Percentiles rank a stretch among this genome's conserved stretches.
These are phyloP conservation scores for Nannizziopsis arthrosporioides DNA, from an alignment of 2,329 filamentous ascomycete genomes.

Conservation along the genomic window DNA sequence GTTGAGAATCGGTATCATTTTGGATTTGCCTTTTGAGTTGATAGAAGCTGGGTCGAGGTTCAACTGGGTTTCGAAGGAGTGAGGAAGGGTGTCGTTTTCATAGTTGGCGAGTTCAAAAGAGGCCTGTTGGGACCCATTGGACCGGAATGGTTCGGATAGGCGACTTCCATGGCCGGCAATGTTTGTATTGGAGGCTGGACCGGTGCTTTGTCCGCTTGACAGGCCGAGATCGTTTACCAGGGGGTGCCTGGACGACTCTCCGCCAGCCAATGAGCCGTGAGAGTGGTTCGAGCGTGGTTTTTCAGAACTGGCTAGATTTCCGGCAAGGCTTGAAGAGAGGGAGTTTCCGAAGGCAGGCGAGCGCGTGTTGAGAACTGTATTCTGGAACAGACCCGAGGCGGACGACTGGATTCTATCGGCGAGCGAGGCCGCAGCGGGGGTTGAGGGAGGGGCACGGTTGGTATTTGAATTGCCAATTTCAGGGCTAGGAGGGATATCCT, in stretches of 20 bases:
- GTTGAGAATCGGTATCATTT: slow-evolving; percentile 6
- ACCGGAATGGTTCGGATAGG: slow-evolving; percentile 19
- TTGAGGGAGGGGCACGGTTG: background rate
- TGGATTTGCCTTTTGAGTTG: slow-evolving; percentile 15
- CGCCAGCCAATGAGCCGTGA: background rate
- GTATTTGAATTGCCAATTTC: slow-evolving; percentile 1
- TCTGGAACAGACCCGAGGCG: slow-evolving; percentile 15
- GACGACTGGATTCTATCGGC: slow-evolving; percentile 15
- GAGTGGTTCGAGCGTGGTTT: slow-evolving; percentile 5
- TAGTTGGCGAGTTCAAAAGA: background rate
- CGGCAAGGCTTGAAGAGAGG: slow-evolving; percentile 10
- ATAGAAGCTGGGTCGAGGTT: slow-evolving; percentile 4
- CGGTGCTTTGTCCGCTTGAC: background rate
- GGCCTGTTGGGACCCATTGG: slow-evolving; percentile 8
- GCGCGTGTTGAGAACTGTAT: slow-evolving; percentile 8
- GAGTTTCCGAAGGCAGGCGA: slow-evolving; percentile 4
- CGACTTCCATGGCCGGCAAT: background rate
- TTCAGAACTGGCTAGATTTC: slow-evolving; percentile 2
- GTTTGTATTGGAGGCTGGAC: slow-evolving; percentile 9
- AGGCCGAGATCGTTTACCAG: background rate
- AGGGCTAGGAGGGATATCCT: slow-evolving; percentile 5
- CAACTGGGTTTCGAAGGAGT: slow-evolving; percentile 17
- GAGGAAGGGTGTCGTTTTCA: slow-evolving; percentile 16
- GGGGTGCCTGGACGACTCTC: background rate
- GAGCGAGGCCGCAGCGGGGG: slow-evolving; percentile 7